These are phyloP conservation scores for Candida pseudoviswanathii DNA, from an alignment of 1,139 yeast species.

Conservation along the genomic window DNA sequence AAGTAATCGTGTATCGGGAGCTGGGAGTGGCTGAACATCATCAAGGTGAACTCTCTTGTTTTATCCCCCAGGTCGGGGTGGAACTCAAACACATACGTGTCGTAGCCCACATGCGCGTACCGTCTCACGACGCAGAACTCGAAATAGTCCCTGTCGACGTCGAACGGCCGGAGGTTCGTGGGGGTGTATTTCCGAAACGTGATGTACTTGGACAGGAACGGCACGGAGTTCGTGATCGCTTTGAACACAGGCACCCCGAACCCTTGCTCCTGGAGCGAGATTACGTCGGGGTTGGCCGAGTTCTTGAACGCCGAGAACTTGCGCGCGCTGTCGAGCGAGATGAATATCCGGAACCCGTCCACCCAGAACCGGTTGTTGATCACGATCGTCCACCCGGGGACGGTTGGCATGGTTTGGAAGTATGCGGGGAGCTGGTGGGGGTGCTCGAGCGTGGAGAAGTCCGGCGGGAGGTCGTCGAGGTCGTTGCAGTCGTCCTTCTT, in stretches of 20 bases:
- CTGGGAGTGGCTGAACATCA: conserved; percentile 14
- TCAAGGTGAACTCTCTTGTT: conserved; percentile 9
- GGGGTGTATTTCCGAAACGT: conserved; percentile 14
- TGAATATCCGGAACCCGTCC: conserved; percentile 15
- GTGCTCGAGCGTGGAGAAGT: neutral
- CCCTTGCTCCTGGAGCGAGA: conserved; percentile 13
- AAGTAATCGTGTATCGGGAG: conserved; percentile 17
- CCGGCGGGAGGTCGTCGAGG: conserved; percentile 4
- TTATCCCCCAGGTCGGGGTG: conserved; percentile 15
- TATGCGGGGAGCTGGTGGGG: conserved; percentile 11
- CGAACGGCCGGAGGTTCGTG: conserved; percentile 13
- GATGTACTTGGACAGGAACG: conserved; percentile 11
- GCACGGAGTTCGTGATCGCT: conserved; percentile 9
- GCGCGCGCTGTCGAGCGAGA: conserved; percentile 13
- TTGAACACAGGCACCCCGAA: conserved; percentile 16
- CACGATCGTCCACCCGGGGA: conserved; percentile 13
- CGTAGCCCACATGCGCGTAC: conserved; percentile 13
- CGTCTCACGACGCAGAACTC: conserved; percentile 13
- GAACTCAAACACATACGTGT: conserved; percentile 14
- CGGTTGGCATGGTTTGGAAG: conserved; percentile 9
- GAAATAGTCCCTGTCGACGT: conserved; percentile 13
- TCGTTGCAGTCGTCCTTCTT: neutral
- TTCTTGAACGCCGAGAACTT: conserved; percentile 14
- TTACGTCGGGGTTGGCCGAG: conserved; percentile 7
- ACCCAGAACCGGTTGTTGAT: conserved; percentile 14